These are phyloP conservation scores for Albophoma yamanashiensis DNA, from an alignment of 2,329 filamentous ascomycete genomes.

Conservation along the genomic window DNA sequence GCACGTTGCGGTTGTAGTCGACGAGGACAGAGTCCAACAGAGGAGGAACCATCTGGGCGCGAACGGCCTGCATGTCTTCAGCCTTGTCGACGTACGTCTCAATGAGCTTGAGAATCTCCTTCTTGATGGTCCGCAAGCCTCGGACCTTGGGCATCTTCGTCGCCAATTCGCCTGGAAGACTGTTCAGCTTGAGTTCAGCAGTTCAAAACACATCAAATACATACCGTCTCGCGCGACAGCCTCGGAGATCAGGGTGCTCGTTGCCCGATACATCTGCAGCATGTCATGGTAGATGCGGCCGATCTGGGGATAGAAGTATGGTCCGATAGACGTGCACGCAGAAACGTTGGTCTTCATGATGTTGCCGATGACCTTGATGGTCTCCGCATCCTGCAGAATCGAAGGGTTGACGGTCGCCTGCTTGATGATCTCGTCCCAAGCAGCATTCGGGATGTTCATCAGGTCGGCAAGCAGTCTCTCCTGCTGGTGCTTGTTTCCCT, in stretches of 20 bases:
- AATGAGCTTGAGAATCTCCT: constrained; percentile 96
- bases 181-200: neutral
- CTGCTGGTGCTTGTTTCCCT: constrained; percentile 89
- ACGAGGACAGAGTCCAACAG: constrained; percentile 86
- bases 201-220: neutral
- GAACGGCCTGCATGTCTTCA: constrained; percentile 88
- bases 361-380: constrained; percentile 97
- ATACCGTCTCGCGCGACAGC: constrained; percentile 75
- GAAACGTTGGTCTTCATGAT: constrained; percentile 99
- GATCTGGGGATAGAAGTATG: constrained; percentile 97
- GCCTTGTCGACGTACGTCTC: constrained; percentile 98
- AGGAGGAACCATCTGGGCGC: constrained; percentile 89
- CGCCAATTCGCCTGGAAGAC: constrained; percentile 62
- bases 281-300: constrained; percentile 97
- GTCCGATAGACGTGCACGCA: constrained; percentile 91
- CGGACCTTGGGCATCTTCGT: constrained; percentile 97
- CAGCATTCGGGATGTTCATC: constrained; percentile 86
- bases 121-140: constrained; percentile 94
- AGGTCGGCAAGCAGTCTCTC: constrained; percentile 84
- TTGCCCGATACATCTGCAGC: constrained; percentile 97
- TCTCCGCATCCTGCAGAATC: constrained; percentile 83
- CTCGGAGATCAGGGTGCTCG: constrained; percentile 92
- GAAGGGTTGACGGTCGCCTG: constrained; percentile 75
- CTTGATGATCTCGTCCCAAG: constrained; percentile 92
- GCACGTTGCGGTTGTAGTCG: constrained; percentile 95